phyloP scores from a whole-genome alignment of 2,329 filamentous ascomycete species.

The Aspergillus alliaceus region DNA sequence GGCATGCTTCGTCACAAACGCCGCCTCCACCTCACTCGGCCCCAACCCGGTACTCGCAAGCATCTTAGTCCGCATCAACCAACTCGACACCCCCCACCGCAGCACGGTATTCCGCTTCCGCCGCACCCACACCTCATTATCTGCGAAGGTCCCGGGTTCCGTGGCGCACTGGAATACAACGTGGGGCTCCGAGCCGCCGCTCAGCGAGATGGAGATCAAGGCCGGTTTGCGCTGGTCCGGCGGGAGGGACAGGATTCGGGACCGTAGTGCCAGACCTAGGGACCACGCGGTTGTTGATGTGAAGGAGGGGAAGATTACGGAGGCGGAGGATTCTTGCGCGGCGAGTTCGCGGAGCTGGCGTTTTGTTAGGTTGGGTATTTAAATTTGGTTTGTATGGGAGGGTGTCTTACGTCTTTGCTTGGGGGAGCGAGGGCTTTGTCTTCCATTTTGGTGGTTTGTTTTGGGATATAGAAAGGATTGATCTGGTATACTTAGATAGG shows the following conservation, averaged over 20 bases:
- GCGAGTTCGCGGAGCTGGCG: slow-evolving; percentile 27
- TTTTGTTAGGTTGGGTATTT: slow-evolving; percentile 1
- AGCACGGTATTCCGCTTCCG: slow-evolving; percentile 72
- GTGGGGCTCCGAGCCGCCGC: slow-evolving; percentile 44
- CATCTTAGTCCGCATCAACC: slow-evolving; percentile 70
- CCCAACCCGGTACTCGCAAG: slow-evolving; percentile 13
- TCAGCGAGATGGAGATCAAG: slow-evolving; percentile 41
- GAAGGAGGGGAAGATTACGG: slow-evolving; percentile 37
- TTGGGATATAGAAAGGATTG: background rate
- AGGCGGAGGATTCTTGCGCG: slow-evolving; percentile 29
- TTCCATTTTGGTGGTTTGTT: slow-evolving; percentile 23
- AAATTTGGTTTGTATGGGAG: background rate
- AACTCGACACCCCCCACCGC: slow-evolving; percentile 68
- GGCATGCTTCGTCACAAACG: slow-evolving; percentile 65
- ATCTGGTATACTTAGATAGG: background rate
- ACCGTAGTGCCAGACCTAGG: slow-evolving; percentile 39
- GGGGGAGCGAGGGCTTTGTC: slow-evolving; percentile 24
- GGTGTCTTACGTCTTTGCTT: slow-evolving; percentile 30
- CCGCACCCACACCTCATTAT: slow-evolving; percentile 70
- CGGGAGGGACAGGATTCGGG: slow-evolving; percentile 37
- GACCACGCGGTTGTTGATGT: slow-evolving; percentile 39
- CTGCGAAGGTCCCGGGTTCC: slow-evolving; percentile 65
- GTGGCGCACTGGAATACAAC: slow-evolving; percentile 70
- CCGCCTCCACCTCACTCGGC: slow-evolving; percentile 57
- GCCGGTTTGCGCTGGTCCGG: slow-evolving; percentile 36